Conservation (phyloP, 2,329 filamentous ascomycete genomes). For the Ascochyta pisi region DNA sequence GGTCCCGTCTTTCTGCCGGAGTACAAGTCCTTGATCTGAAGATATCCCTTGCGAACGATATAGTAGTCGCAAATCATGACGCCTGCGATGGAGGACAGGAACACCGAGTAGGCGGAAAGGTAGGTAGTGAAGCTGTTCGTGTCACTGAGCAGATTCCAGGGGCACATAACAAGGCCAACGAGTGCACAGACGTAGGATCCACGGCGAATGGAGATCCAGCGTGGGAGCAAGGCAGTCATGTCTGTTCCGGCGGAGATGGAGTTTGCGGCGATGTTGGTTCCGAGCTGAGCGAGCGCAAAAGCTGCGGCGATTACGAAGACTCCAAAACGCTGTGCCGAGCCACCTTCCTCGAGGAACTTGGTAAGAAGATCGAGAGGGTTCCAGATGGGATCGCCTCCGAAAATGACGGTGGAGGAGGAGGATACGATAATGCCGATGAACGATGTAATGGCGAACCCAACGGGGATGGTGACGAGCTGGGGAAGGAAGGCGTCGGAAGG, state of each 20-base stretch:
- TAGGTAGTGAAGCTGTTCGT: constrained; percentile 91
- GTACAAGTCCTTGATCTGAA: constrained; percentile 81
- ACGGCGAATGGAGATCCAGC: constrained; percentile 83
- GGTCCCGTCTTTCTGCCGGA: constrained; percentile 69
- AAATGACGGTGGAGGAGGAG: constrained; percentile 55
- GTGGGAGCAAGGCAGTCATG: constrained; percentile 79
- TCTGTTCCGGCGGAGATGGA: constrained; percentile 84
- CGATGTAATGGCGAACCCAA: constrained; percentile 69
- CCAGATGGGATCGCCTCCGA: constrained; percentile 52
- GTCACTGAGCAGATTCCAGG: constrained; percentile 77
- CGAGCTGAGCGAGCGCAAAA: constrained; percentile 75
- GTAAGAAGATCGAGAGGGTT: constrained; percentile 52
- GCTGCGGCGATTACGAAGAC: constrained; percentile 62
- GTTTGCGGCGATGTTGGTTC: constrained; percentile 88
- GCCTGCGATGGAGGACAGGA: constrained; percentile 92
- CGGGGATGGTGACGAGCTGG: constrained; percentile 66
- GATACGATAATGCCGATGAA: constrained; percentile 71
- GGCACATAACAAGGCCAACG: constrained; percentile 84
- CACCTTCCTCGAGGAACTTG: constrained; percentile 51
- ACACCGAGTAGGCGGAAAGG: constrained; percentile 89
- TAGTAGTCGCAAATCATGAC: constrained; percentile 92
- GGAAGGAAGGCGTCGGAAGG: constrained; percentile 80
- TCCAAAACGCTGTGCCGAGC: constrained; percentile 53
- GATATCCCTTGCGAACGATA: constrained; percentile 79
- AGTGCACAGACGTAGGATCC: constrained; percentile 85